These are phyloP conservation scores for Elaeagnus macrophylla DNA, from an alignment of 306 rosid species.

Conservation along the genomic window DNA sequence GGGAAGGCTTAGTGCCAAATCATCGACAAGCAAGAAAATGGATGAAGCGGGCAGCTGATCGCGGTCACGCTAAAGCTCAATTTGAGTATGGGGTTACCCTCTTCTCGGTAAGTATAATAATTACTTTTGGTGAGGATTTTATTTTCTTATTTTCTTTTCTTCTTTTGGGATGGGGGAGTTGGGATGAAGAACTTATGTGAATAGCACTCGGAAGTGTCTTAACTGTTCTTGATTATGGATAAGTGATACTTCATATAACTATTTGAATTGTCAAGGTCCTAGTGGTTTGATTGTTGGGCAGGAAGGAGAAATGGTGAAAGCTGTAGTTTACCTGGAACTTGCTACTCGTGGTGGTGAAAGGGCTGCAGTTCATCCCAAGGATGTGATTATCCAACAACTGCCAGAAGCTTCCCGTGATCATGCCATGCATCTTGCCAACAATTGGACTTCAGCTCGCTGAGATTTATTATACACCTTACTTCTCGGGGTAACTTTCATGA, in stretches of 20 bases:
- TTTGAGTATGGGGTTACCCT: slow-evolving; percentile 77
- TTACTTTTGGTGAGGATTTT: neutral
- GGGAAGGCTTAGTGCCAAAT: slow-evolving; percentile 58
- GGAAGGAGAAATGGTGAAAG: slow-evolving; percentile 76
- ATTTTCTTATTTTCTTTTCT: neutral
- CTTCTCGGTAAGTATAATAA: slow-evolving; percentile 47
- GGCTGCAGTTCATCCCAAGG: slow-evolving; percentile 61
- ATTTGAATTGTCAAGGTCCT: neutral
- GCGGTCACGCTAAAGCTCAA: slow-evolving; percentile 76
- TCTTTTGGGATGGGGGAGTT: neutral
- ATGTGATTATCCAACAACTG: slow-evolving; percentile 50
- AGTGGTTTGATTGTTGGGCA: slow-evolving; percentile 24
- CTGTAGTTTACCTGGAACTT: slow-evolving; percentile 82
- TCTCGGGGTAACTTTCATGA: neutral
- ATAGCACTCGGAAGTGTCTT: too few relatives aligned
- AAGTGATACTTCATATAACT: neutral
- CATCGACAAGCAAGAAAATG: slow-evolving; percentile 63
- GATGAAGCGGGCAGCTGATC: slow-evolving; percentile 93
- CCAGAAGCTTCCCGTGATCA: slow-evolving; percentile 48
- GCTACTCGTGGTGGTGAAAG: slow-evolving; percentile 71
- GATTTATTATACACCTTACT: neutral
- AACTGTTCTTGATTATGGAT: too few relatives aligned
- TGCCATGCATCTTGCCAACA: slow-evolving; percentile 48
- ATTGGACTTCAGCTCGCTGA: slow-evolving; percentile 60
- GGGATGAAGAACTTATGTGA: too few relatives aligned